phyloP scores from a whole-genome alignment of 2,329 filamentous ascomycete genomes.

The Fusarium pseudoanthophilum region DNA sequence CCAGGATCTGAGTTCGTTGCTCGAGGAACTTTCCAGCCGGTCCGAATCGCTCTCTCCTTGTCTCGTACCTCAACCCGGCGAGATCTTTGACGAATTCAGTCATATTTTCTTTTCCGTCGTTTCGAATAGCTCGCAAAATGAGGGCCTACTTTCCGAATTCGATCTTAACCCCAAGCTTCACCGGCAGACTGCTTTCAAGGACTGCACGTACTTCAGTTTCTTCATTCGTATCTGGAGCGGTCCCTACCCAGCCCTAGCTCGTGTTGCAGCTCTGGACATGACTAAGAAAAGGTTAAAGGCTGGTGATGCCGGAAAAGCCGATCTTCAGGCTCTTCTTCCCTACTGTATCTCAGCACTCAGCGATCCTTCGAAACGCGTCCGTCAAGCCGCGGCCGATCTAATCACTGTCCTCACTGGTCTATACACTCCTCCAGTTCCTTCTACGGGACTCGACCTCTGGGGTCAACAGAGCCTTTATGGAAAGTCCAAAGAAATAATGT shows the following conservation, averaged over 20 bases:
- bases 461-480: constrained; percentile 74
- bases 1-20: constrained; percentile 53
- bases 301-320: constrained; percentile 60
- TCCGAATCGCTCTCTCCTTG: constrained; percentile 60
- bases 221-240: constrained; percentile 80
- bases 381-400: constrained; percentile 77
- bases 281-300: constrained; percentile 67
- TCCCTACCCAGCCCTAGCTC: constrained; percentile 73
- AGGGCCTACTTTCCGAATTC: constrained; percentile 59
- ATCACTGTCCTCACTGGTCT: constrained; percentile 65
- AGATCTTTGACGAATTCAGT: constrained; percentile 68
- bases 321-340: constrained; percentile 85
- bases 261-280: constrained; percentile 75
- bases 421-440: constrained; percentile 53
- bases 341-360: constrained; percentile 80
- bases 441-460: constrained; percentile 64
- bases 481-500: constrained; percentile 61
- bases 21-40: constrained; percentile 53
- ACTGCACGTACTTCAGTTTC: constrained; percentile 78
- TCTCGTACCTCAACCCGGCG: constrained; percentile 60
- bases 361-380: constrained; percentile 80
- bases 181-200: constrained; percentile 63
- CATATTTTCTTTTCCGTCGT: constrained; percentile 67
- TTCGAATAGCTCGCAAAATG: constrained; percentile 54
- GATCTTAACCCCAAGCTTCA: constrained; percentile 66